phyloP scores from a whole-genome alignment of 2,329 filamentous ascomycete genomes.

The Diplocarpon mali region DNA sequence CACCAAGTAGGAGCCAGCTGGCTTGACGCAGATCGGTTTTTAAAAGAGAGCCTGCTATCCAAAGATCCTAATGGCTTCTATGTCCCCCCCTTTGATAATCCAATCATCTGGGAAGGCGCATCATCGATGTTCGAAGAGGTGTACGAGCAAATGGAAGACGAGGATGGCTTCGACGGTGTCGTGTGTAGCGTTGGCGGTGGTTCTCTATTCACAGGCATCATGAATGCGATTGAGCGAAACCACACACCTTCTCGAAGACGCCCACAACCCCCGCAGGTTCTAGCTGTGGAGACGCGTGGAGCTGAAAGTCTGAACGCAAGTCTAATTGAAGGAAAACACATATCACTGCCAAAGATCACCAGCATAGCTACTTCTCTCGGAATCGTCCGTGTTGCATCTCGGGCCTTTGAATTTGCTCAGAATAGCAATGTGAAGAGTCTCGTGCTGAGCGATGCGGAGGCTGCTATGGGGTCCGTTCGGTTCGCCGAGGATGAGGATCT shows the following conservation, averaged over 20 bases:
- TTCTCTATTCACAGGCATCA: slow-evolving; percentile 66
- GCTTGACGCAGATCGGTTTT: slow-evolving; percentile 56
- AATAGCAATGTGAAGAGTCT: slow-evolving; percentile 43
- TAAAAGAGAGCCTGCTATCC: slow-evolving; percentile 46
- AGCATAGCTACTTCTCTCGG: slow-evolving; percentile 67
- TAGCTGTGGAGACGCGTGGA: slow-evolving; percentile 68
- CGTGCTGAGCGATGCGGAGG: slow-evolving; percentile 65
- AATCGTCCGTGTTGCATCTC: slow-evolving; percentile 56
- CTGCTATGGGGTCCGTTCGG: slow-evolving; percentile 62
- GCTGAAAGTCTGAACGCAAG: slow-evolving; percentile 59
- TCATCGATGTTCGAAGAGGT: slow-evolving; percentile 41
- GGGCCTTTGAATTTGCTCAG: slow-evolving; percentile 53
- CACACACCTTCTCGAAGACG: slow-evolving; percentile 4
- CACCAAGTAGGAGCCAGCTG: slow-evolving; percentile 58
- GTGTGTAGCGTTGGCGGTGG: slow-evolving; percentile 75
- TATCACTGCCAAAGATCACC: slow-evolving; percentile 61
- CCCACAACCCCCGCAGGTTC: slow-evolving; percentile 35
- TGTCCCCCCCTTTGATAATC: slow-evolving; percentile 60
- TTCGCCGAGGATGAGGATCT: slow-evolving; percentile 75
- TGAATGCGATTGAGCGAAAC: slow-evolving; percentile 28
- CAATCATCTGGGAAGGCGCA: slow-evolving; percentile 56
- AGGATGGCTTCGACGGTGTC: slow-evolving; percentile 49
- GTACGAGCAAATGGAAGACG: slow-evolving; percentile 19
- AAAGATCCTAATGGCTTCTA: slow-evolving; percentile 43
- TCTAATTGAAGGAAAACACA: slow-evolving; percentile 42